Evolutionary conservation across 176 grass and related monocot genomes (phyloP).

Genomic region (Thalia dealbata): DNA sequence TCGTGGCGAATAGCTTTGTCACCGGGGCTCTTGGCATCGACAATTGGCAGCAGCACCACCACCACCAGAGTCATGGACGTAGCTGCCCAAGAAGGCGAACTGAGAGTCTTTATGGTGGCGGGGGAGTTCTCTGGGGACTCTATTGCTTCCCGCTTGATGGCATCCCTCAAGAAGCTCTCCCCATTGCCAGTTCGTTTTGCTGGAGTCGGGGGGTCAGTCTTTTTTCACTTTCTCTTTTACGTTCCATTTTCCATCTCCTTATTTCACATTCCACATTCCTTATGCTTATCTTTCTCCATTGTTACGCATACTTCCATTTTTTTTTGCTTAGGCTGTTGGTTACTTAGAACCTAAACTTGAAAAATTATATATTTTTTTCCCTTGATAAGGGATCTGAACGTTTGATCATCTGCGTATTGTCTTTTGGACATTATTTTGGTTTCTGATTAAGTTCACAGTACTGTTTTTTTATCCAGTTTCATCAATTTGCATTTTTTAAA

Average conservation of each 20-base stretch:
- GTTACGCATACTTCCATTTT: neutral
- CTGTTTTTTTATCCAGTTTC: neutral
- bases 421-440: neutral
- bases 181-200: constrained; percentile 65
- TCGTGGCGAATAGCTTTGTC: neutral
- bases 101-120: constrained; percentile 82
- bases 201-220: constrained; percentile 68
- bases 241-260: neutral
- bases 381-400: neutral
- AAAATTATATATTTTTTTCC: too few relatives aligned
- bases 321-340: neutral
- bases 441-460: neutral
- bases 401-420: neutral
- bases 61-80: constrained; percentile 36
- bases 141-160: constrained; percentile 76
- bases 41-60: neutral
- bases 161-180: constrained; percentile 51
- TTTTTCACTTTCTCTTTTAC: neutral
- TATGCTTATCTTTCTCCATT: neutral
- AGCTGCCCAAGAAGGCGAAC: constrained; percentile 61
- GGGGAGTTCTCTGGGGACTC: constrained; percentile 93
- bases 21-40: neutral
- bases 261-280: neutral
- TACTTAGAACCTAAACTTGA: neutral
- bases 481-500: neutral